Base-by-base conservation (phyloP, 1,284 basidiomycete species). In the Irpex sp. region DNA sequence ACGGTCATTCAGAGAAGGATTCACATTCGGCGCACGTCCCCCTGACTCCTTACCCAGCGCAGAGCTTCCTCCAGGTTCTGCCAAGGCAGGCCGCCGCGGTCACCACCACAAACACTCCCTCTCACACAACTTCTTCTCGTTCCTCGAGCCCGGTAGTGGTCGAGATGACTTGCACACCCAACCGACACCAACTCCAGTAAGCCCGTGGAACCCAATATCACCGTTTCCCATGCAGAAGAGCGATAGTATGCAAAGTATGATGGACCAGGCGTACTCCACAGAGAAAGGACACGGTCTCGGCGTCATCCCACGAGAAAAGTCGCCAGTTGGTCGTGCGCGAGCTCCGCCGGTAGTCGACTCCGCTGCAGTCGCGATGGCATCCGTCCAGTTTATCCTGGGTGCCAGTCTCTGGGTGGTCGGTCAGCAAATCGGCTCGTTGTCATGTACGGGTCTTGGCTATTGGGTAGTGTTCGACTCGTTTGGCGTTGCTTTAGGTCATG, bases 401-500 rank as follows among this genome's bases (percentile, higher is more conserved):
- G 86, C 85, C 1, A 83, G 81, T 69, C 67, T 98, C 8, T 99
- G 97, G 97, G 88, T 97, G 1, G 81, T 83, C n/a, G 96, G 95
- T 1, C 97, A 98, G 74, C 88, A 92, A 64, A 85, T 86, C 33
- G 96, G 96, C 15, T 95, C 94, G 57, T 78, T 98, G 31, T 83
- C 92, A 1, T 88, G 92, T 61, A 96, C 95, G 0, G 97, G 94
- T 0, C 76, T 98, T 13, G 97, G 97, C 0, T 99, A 98, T 73
- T 92, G 97, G 83, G 87, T 97, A 35, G 95, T 98, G 0, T 99
- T 98, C 71, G 97, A 99, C 73, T 86, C 94, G 2, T 81, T 94
- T 67, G 94, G 94, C 0, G 83, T 95, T 3, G 85, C 80, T 4
- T 69, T 89, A 17, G 78, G 82, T n/a, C 77, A 79, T 21, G 74